These are phyloP conservation scores for Polytrichum commune DNA, from an alignment of 225 moss, liverwort and hornwort genomes.

Conservation along the genomic window DNA sequence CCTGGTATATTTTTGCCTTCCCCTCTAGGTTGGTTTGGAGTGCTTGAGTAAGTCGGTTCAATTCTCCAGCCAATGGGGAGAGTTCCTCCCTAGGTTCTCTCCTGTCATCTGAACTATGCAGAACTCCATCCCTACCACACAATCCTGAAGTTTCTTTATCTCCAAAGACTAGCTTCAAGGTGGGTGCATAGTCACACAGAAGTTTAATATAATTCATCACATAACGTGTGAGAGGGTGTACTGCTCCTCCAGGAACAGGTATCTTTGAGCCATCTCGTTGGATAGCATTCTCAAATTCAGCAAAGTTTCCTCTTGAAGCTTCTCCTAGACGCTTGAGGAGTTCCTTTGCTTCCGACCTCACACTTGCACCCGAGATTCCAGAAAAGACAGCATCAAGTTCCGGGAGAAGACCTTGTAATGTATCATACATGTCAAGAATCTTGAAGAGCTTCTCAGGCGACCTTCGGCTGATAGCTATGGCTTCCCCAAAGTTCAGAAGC, in stretches of 20 bases:
- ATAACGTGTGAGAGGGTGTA: constrained; percentile 87
- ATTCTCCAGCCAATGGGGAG: constrained; percentile 69
- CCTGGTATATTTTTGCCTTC: constrained; percentile 88
- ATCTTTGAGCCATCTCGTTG: constrained; percentile 68
- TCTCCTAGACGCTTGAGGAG: constrained; percentile 77
- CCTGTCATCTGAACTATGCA: constrained; percentile 30
- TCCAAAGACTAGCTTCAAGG: constrained; percentile 65
- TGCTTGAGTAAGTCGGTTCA: constrained; percentile 64
- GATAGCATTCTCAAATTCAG: constrained; percentile 89
- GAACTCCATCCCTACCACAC: constrained; percentile 21
- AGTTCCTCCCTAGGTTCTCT: constrained; percentile 17
- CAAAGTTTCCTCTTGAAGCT: constrained; percentile 71
- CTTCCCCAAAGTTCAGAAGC: constrained; percentile 80
- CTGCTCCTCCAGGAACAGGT: constrained; percentile 76
- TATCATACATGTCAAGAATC: constrained; percentile 95
- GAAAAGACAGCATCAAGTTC: constrained; percentile 75
- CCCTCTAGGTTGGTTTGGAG: constrained; percentile 74
- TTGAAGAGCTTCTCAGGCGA: constrained; percentile 92
- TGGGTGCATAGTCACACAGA: constrained; percentile 81
- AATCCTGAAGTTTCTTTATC: constrained; percentile 44
- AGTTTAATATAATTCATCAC: constrained; percentile 98
- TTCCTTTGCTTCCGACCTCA: constrained; percentile 57
- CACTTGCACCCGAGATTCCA: constrained; percentile 66
- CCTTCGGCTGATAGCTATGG: constrained; percentile 73
- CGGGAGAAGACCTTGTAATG: constrained; percentile 69